These are phyloP conservation scores for Solanum arcanum DNA, from an alignment of 257 asterid genomes.

Conservation along the genomic window DNA sequence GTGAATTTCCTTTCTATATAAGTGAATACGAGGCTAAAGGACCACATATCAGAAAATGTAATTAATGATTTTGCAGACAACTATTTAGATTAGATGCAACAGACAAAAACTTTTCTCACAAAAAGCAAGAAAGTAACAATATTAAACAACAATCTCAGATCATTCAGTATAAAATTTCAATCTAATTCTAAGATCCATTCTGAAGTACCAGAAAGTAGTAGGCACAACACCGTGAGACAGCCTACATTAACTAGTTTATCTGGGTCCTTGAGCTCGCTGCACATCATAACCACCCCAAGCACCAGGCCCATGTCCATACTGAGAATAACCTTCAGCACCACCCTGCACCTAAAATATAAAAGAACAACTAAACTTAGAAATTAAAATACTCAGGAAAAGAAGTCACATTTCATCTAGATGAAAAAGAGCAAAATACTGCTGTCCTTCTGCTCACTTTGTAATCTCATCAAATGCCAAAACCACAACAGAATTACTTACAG, in stretches of 20 bases:
- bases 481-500: conserved; percentile 28
- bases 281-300: conserved; percentile 63
- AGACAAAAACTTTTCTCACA: background rate
- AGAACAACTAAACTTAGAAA: background rate
- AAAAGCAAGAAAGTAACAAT: too few species aligned
- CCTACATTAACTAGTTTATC: conserved; percentile 31
- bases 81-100: background rate
- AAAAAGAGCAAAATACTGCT: background rate
- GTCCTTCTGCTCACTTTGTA: background rate
- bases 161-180: background rate
- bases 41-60: background rate
- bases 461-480: background rate
- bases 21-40: background rate
- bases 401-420: background rate
- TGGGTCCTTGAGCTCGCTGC: conserved; percentile 63
- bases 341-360: conserved; percentile 44
- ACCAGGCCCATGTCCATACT: conserved; percentile 61
- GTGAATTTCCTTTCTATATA: background rate
- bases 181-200: conserved; percentile 4
- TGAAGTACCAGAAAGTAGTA: conserved; percentile 18
- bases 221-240: conserved; percentile 7
- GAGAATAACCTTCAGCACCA: conserved; percentile 74
- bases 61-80: background rate
- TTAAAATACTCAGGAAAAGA: background rate
- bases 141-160: too few species aligned